phyloP scores from a whole-genome alignment of 805 yeast genomes.

The Kluyveromyces siamensis region DNA sequence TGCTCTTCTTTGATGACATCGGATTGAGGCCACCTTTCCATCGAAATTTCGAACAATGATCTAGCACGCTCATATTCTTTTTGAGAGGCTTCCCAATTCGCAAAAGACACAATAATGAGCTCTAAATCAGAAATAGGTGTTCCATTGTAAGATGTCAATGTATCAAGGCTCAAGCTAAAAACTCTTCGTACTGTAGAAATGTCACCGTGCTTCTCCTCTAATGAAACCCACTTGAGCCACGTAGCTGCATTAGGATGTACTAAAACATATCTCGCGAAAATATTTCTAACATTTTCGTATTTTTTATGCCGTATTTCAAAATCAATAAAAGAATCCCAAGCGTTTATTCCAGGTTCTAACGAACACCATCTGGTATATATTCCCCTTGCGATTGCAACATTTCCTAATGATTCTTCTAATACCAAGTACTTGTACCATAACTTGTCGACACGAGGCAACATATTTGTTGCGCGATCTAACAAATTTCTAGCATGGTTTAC shows the following conservation, averaged over 20 bases:
- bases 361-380: conserved; percentile 73
- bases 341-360: conserved; percentile 61
- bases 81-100: conserved; percentile 57
- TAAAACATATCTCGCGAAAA: conserved; percentile 49
- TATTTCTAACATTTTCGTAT: conserved; percentile 43
- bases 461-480: conserved; percentile 64
- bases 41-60: conserved; percentile 45
- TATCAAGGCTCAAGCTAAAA: conserved; percentile 58
- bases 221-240: conserved; percentile 71
- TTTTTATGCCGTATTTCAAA: conserved; percentile 65
- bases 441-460: conserved; percentile 73
- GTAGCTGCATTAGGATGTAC: conserved; percentile 44
- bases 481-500: conserved; percentile 85
- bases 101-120: conserved; percentile 38
- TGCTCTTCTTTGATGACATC: conserved; percentile 34
- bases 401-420: conserved; percentile 70
- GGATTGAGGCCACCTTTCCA: conserved; percentile 35
- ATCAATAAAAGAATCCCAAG: conserved; percentile 67
- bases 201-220: conserved; percentile 50
- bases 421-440: conserved; percentile 79
- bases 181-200: conserved; percentile 46
- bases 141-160: conserved; percentile 29
- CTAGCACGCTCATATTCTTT: conserved; percentile 56
- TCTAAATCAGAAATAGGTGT: conserved; percentile 29
- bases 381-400: conserved; percentile 49